Evolutionary conservation across 1,284 basidiomycete species (phyloP).

Genomic region (Rhodotorula glutinis): DNA sequence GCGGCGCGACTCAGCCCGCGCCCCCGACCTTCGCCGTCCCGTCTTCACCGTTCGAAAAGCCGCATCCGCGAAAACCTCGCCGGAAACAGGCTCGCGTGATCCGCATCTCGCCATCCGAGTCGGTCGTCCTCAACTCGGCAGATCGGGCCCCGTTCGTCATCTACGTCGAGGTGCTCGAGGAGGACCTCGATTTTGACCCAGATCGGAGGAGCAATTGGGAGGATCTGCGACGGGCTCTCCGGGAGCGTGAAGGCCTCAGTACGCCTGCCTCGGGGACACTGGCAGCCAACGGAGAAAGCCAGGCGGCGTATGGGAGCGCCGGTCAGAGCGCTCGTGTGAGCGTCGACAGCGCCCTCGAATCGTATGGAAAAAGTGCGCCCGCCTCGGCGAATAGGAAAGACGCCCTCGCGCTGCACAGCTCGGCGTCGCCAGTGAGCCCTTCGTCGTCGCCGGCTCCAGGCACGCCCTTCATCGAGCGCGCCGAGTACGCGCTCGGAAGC

Average conservation of each 20-base stretch:
- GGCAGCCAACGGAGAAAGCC: background rate
- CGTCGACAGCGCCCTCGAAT: slow-evolving; percentile 25
- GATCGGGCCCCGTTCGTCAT: slow-evolving; percentile 92
- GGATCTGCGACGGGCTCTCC: slow-evolving; percentile 40
- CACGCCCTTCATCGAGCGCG: slow-evolving; percentile 26
- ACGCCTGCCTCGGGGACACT: background rate
- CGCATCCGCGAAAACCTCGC: slow-evolving; percentile 2
- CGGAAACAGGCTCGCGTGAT: slow-evolving; percentile 82
- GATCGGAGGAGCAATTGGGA: slow-evolving; percentile 66
- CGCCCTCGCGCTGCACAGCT: background rate
- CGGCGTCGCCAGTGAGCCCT: background rate
- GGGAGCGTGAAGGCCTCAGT: slow-evolving; percentile 35
- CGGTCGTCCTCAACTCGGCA: slow-evolving; percentile 96
- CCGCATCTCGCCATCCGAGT: slow-evolving; percentile 94
- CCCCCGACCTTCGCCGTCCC: slow-evolving; percentile 7
- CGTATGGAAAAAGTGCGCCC: background rate
- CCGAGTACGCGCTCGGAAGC: slow-evolving; percentile 22
- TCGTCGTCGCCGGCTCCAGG: slow-evolving; percentile 6
- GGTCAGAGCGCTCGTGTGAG: slow-evolving; percentile 12
- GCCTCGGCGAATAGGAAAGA: slow-evolving; percentile 38
- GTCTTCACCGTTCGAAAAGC: slow-evolving; percentile 2
- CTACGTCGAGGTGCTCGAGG: slow-evolving; percentile 84
- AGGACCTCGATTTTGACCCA: slow-evolving; percentile 93
- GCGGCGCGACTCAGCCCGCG: background rate
- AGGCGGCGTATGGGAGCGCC: background rate